Conservation (phyloP, 305 asterid genomes). For the Withania somnifera region DNA sequence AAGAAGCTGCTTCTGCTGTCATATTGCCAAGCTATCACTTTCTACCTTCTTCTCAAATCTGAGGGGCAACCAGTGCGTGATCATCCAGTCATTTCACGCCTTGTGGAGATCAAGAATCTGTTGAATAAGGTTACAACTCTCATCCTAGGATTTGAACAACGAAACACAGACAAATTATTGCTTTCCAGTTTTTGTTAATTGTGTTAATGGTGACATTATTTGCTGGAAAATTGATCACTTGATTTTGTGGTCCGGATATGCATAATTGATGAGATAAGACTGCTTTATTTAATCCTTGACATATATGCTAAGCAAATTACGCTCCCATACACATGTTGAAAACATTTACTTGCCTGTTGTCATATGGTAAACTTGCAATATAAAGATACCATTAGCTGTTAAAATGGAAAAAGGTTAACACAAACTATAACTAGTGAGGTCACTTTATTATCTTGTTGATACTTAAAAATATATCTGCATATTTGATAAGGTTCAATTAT, state of each 20-base stretch:
- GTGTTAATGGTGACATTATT: not conserved
- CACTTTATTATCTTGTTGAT: not conserved
- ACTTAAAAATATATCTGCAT: not conserved
- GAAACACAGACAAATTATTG: not conserved
- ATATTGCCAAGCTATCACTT: constrained; percentile 86
- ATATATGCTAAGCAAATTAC: not conserved
- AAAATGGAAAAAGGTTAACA: not conserved
- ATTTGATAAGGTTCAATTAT: not conserved
- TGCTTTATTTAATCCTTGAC: not conserved
- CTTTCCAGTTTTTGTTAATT: not conserved
- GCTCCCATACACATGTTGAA: not conserved
- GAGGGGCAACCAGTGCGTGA: constrained; percentile 91
- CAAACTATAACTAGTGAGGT: not conserved
- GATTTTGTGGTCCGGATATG: not conserved
- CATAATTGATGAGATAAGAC: not conserved
- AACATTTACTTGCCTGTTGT: not conserved
- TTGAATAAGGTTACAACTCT: constrained; percentile 58
- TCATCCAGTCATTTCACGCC: constrained; percentile 87
- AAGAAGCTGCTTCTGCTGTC: constrained; percentile 70
- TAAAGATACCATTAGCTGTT: not conserved
- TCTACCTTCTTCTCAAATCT: constrained; percentile 88
- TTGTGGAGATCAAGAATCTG: constrained; percentile 75
- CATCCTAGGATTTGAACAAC: not conserved
- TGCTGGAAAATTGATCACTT: not conserved
- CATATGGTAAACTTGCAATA: not conserved